phyloP scores from a whole-genome alignment of 148 eudicot species.

The Vaccinium vitisidaea region DNA sequence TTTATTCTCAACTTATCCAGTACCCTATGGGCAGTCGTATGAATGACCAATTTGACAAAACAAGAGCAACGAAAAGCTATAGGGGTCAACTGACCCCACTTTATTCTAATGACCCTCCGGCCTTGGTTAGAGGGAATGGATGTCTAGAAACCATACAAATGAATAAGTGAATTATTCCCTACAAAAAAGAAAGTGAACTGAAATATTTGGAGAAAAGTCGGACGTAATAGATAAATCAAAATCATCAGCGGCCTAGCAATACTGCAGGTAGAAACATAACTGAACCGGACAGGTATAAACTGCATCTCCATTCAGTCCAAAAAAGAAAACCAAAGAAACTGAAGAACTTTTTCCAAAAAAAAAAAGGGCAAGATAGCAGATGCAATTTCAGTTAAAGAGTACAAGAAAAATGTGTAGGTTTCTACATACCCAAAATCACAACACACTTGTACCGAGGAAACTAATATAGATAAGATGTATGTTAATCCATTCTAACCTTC shows the following conservation, averaged over 20 bases:
- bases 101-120: neutral
- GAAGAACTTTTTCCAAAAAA: neutral
- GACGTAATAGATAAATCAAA: neutral
- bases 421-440: neutral
- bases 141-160: neutral
- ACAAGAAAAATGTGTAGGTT: neutral
- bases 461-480: neutral
- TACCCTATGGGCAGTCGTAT: neutral
- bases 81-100: neutral
- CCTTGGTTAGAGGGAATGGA: neutral
- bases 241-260: neutral
- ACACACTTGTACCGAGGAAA: neutral
- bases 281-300: neutral
- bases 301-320: neutral
- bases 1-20: neutral
- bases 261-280: neutral
- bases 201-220: neutral
- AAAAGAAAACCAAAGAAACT: neutral
- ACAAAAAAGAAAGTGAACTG: neutral
- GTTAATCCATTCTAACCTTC: constrained; percentile 49
- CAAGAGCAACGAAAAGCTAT: neutral
- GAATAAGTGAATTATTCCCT: neutral
- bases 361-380: constrained; percentile 5
- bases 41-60: neutral
- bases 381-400: constrained; percentile 4